Percentiles rank a stretch among this genome's conserved stretches.
These are phyloP conservation scores for Nakaseomyces delphensis DNA, from an alignment of 1,139 yeast genomes.

Conservation along the genomic window DNA sequence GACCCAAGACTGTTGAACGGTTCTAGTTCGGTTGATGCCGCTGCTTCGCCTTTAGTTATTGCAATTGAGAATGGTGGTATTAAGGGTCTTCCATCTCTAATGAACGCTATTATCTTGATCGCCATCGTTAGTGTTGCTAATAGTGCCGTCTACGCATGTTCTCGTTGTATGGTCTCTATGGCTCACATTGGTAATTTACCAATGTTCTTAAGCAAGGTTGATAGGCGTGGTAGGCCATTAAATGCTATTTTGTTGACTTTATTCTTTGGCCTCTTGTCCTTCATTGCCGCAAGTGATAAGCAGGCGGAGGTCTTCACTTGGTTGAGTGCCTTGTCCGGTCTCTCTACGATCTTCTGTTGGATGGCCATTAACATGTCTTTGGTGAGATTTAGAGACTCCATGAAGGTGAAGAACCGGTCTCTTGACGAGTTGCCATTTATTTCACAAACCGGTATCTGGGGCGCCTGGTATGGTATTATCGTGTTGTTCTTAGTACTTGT, in stretches of 20 bases:
- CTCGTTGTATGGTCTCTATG: slow-evolving; percentile 58
- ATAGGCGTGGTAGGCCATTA: slow-evolving; percentile 57
- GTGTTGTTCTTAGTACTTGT: slow-evolving; percentile 44
- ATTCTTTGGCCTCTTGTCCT: slow-evolving; percentile 49
- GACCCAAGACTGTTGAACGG: slow-evolving; percentile 43
- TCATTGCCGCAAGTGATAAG: slow-evolving; percentile 52
- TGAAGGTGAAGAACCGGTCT: slow-evolving; percentile 43
- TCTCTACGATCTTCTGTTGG: slow-evolving; percentile 64
- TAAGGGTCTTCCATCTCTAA: slow-evolving; percentile 40
- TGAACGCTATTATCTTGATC: slow-evolving; percentile 45
- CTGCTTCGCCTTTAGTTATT: slow-evolving; percentile 48
- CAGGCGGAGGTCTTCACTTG: slow-evolving; percentile 53
- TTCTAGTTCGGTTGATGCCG: slow-evolving; percentile 41
- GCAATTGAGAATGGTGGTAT: slow-evolving; percentile 44
- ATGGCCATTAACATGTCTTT: slow-evolving; percentile 51
- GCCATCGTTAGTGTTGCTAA: slow-evolving; percentile 66
- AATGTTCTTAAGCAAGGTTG: slow-evolving; percentile 47
- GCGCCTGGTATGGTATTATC: slow-evolving; percentile 43
- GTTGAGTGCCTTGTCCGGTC: slow-evolving; percentile 59
- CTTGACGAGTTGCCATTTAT: slow-evolving; percentile 46
- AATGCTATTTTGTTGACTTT: slow-evolving; percentile 46
- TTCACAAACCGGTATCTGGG: slow-evolving; percentile 47
- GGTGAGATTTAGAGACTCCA: slow-evolving; percentile 55
- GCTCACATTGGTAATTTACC: slow-evolving; percentile 62
- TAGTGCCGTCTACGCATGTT: slow-evolving; percentile 55